These are phyloP conservation scores for Fagus sylvatica DNA, from an alignment of 306 rosid genomes.

Conservation along the genomic window DNA sequence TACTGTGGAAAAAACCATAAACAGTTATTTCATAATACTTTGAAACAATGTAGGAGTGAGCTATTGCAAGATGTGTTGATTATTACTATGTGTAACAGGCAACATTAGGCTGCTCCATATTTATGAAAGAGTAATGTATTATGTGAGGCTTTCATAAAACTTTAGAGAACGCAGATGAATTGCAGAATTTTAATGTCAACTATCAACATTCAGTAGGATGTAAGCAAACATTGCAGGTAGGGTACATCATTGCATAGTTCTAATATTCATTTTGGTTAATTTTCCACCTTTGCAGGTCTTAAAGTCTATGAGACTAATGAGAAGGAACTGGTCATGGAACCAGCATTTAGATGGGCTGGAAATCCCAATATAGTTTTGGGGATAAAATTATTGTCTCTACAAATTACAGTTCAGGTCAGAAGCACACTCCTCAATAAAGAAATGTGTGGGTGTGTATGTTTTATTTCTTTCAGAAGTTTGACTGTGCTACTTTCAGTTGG, in stretches of 20 bases:
- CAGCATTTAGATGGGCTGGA: conserved; percentile 82
- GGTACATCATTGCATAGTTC: background rate
- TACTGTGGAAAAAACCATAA: background rate
- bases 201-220: background rate
- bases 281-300: conserved; percentile 53
- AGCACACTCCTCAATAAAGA: conserved; percentile 24
- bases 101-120: background rate
- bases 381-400: conserved; percentile 50
- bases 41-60: background rate
- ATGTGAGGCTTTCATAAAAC: background rate
- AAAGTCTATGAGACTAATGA: conserved; percentile 79
- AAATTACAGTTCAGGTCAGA: conserved; percentile 70
- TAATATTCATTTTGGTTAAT: conserved; percentile 6
- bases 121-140: background rate
- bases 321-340: conserved; percentile 83
- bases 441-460: conserved; percentile 1
- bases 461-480: conserved; percentile 32
- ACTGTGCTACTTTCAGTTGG: conserved; percentile 59
- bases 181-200: background rate
- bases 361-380: conserved; percentile 72
- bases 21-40: background rate
- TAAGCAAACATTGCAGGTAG: background rate
- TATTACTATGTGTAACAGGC: background rate
- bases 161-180: background rate
- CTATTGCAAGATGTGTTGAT: background rate